Percentiles rank a stretch among this genome's conserved stretches.
Evolutionary conservation across 208 protist genomes (phyloP).

Genomic region (Trypanosoma congolense): DNA sequence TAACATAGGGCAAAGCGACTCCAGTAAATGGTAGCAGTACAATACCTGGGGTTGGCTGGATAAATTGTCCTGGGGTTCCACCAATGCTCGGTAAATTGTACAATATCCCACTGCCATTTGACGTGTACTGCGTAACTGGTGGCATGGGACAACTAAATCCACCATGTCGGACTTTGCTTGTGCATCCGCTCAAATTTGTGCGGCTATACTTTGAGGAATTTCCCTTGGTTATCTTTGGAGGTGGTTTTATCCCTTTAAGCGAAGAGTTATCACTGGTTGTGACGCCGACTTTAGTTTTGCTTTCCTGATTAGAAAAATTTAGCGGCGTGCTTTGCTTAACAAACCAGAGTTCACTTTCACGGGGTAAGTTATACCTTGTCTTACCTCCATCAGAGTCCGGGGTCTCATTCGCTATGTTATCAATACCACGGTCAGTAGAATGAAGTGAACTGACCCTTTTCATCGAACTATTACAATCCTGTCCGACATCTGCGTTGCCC

Average conservation of each 20-base stretch:
- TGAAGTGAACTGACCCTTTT: too few species aligned
- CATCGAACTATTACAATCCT: neutral
- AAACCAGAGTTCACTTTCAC: too few species aligned
- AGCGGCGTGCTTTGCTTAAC: too few species aligned
- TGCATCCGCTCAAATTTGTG: neutral
- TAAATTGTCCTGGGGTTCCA: neutral
- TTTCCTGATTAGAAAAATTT: neutral
- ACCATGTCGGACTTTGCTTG: neutral
- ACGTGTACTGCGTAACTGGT: neutral
- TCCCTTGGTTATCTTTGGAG: conserved; percentile 17
- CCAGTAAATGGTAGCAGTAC: conserved; percentile 5
- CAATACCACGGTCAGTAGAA: too few species aligned
- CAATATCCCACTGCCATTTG: neutral
- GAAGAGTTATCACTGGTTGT: neutral
- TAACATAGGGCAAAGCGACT: neutral
- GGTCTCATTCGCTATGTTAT: too few species aligned
- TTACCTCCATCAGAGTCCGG: too few species aligned
- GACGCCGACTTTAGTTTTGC: neutral
- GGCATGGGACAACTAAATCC: neutral
- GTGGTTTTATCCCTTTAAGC: conserved; percentile 13
- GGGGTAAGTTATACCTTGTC: too few species aligned
- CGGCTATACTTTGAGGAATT: neutral
- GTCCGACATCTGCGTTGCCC: neutral
- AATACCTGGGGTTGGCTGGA: neutral
- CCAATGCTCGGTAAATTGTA: neutral